Base-by-base conservation (phyloP, 768 basidiomycete species). In the Phylloporus sp. region DNA sequence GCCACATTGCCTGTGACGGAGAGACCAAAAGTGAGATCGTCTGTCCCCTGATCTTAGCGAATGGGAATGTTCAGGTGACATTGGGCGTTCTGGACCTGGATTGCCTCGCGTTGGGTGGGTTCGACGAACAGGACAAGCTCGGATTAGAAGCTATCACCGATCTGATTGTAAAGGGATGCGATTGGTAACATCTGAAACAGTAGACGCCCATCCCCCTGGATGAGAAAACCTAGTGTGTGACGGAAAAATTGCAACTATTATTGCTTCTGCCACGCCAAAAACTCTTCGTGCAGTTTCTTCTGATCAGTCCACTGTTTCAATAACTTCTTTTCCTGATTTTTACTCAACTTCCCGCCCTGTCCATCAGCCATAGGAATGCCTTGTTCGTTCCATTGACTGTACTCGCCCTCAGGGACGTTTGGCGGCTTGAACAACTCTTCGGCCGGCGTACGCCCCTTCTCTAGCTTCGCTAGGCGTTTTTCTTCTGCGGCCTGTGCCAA, bases 1-100 rank as follows among this genome's bases (percentile, higher is more conserved):
- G 94, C 0, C 95, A 98, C 62, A 95, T 96, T 51, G 90, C 91
- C 3, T 97, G 95, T 60, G 93, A 97, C 55, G 88, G 82, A 18
- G 81, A 84, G 43, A 95, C 94, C 3, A 84, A 84, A 59, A 90
- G 88, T 57, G 95, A 98, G 64, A 81, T 97, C 40, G 93, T 96
- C 20, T 71, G 86, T 40, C 94, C 94, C 7, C 72, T 97, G 15
- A 61, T 82, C 36, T 54, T 74, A 31, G 53, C 50, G 27, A 42
- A 46, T 20, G 60, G 64, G 41, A 65, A 64, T 31, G 66, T 56
- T n/a, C 59, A 61, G 22, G 56, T 60, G 24, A 65, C 70, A 17
- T 46, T 79, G 38, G 82, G 82, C n/a, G 81, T 85, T 17, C 68
- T 96, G 33, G 93, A 97, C 68, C 70, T 97, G 35, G 94, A 96